Evolutionary conservation across 2,329 filamentous ascomycete species (phyloP), one percentile per base, ranked within the genome.

Genomic region (Ophiostoma montium): DNA sequence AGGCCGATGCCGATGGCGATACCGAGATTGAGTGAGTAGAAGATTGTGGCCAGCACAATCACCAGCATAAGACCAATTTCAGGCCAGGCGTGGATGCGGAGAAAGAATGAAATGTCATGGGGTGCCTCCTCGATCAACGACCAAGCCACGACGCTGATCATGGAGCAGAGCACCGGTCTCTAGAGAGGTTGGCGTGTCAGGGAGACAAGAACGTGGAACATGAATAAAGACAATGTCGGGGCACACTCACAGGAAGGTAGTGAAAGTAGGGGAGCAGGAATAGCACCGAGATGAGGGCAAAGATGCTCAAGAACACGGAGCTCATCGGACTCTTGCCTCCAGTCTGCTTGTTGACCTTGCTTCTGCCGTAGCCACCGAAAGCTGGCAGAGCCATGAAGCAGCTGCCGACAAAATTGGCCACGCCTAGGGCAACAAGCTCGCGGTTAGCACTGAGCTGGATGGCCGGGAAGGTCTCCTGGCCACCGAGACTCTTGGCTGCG

Each of bases 121-220:
- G 92, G 92, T 12, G 86, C 87, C 70, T 98, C 92, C 68, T 98
- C 92, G 53, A 96, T 85, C 7, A 98, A 75, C 18, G 88, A 92
- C 69, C 84, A 95, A 18, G 92, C 92, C 23, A 98, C 90, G 2
- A 95, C 90, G 13, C 85, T 89, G 53, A 98, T 94, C 79, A 96
- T 92, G 16, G 90, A 78, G 16, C 82, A 94, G 18, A 98, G 75
- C 1, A 96, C 88, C 5, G 86, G 86, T 83, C 95, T 95, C 58
- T 42, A 16, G 10, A 30, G 12, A 16, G 35, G n/a, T 16, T 10
- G 18, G 16, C 19, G 12, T 13, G 13, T 11, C 7, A 19, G 21
- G 2, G 33, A 47, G 18, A 15, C 5, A 21, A n/a, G n/a, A n/a
- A n/a, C n/a, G 48, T 52, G 35, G 39, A 21, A 13, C 7, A 16